Evolutionary conservation across 805 yeast genomes (phyloP), one percentile per base, ranked within the genome.

Genomic region (Wickerhamiella dianesei): DNA sequence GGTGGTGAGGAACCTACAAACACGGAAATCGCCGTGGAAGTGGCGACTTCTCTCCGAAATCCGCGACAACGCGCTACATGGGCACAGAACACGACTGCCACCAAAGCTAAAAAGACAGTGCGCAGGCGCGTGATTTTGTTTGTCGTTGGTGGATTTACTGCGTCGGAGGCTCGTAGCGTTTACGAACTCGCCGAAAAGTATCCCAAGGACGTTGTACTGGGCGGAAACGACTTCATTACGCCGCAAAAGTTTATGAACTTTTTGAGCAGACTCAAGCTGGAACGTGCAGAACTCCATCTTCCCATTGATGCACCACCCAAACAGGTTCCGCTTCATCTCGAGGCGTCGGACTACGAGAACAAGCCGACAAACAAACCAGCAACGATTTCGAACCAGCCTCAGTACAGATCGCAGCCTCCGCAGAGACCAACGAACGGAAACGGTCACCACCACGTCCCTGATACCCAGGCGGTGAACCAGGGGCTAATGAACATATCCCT

Each of bases 101-200:
- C 20, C 18, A 14, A 13, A 6, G 39, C 19, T 5, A 36, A 36
- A 36, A 5, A 37, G 21, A 60, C 62, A 3, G 49, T 58, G 43
- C 69, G 77, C 53, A 95, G 85, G 59, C 69, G 92, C 44, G 69
- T 88, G 5, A 75, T 88, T 53, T 75, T 87, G 48, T 92, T 78
- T 58, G 74, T 86, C 21, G 81, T 94, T 1, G 99, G 99, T 19
- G 98, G 97, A 6, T 64, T 83, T 18, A 85, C 97, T 0, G 76
- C 80, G 53, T 74, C 88, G 2, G 99, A 92, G 62, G 66, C 82
- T 22, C 74, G 89, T 51, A 73, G 84, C 12, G 78, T 80, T 3
- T 80, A 83, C 55, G 89, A 84, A 52, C 69, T 86, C 42, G 74
- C 85, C 6, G 63, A 67, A 16, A 62, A 71, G 41, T 69, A 76